phyloP scores from a whole-genome alignment of 2,329 filamentous ascomycete genomes.

The Calycina marina region DNA sequence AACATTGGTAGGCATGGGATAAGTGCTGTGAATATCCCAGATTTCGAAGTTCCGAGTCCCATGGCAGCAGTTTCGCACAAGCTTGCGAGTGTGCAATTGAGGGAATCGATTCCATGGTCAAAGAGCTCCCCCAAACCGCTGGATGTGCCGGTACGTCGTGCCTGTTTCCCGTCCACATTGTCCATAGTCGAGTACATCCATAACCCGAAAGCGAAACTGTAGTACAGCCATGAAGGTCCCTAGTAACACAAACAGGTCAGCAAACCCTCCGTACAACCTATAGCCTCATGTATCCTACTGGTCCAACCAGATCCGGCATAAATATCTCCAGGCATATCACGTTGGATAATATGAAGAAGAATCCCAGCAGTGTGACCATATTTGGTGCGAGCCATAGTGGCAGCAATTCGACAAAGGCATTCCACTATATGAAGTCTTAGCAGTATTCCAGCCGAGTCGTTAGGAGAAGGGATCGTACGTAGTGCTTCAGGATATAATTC shows the following conservation, averaged over 20 bases:
- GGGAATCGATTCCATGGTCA: conserved; percentile 94
- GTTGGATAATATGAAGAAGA: conserved; percentile 85
- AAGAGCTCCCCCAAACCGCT: conserved; percentile 93
- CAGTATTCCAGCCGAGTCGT: conserved; percentile 7
- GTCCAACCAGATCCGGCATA: conserved; percentile 82
- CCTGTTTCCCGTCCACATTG: conserved; percentile 97
- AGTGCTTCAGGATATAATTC: conserved; percentile 84
- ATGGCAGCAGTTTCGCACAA: conserved; percentile 86
- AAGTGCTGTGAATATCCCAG: conserved; percentile 82
- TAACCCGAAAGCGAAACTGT: conserved; percentile 84
- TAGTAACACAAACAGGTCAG: conserved; percentile 25
- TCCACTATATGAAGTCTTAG: conserved; percentile 54
- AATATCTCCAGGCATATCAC: conserved; percentile 57
- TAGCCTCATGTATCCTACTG: conserved; percentile 41
- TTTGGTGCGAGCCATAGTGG: conserved; percentile 96
- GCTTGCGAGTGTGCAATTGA: conserved; percentile 91
- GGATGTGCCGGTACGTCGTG: conserved; percentile 83
- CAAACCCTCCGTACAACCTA: neutral
- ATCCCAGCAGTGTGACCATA: conserved; percentile 90
- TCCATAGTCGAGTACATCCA: conserved; percentile 99
- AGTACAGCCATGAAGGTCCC: conserved; percentile 86
- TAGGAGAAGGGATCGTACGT: conserved; percentile 46
- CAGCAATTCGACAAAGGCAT: conserved; percentile 80
- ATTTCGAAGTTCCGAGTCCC: conserved; percentile 70
- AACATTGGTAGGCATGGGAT: conserved; percentile 95